Conservation (phyloP, 805 yeast genomes). For the Starmerella stellata region DNA sequence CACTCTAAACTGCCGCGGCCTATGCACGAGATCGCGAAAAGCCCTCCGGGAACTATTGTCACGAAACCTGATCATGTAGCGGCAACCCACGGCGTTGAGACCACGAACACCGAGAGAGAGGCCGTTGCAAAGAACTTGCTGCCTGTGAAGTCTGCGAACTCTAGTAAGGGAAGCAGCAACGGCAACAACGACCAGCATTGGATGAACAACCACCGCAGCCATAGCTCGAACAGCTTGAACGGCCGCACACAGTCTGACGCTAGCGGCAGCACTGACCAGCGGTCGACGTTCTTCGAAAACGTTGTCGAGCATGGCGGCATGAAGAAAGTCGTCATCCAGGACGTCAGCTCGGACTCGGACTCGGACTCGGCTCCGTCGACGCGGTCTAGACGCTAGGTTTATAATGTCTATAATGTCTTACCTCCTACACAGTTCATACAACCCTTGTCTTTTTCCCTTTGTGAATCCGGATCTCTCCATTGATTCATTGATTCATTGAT, state of each 20-base stretch:
- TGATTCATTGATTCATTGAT: too few species aligned
- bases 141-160: not conserved
- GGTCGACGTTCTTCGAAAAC: slow-evolving; percentile 53
- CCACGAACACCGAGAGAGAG: slow-evolving; percentile 11
- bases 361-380: not conserved
- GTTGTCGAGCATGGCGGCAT: slow-evolving; percentile 73
- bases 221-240: not conserved
- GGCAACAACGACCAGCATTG: too few species aligned
- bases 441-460: too few species aligned
- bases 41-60: slow-evolving; percentile 10
- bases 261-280: not conserved
- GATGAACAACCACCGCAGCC: too few species aligned
- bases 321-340: slow-evolving; percentile 53
- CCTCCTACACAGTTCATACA: too few species aligned
- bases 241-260: not conserved
- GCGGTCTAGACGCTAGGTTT: not conserved
- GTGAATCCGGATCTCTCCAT: too few species aligned
- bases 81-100: slow-evolving; percentile 1
- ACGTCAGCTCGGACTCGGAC: slow-evolving; percentile 4
- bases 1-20: not conserved
- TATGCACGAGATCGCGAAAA: slow-evolving; percentile 4
- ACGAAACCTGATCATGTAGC: slow-evolving; percentile 4
- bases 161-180: too few species aligned
- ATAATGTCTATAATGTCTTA: too few species aligned
- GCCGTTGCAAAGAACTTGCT: slow-evolving; percentile 12